Evolutionary conservation across 441 rosid genomes (phyloP), one percentile per base, ranked within the genome.

Genomic region (Kokia cookei): DNA sequence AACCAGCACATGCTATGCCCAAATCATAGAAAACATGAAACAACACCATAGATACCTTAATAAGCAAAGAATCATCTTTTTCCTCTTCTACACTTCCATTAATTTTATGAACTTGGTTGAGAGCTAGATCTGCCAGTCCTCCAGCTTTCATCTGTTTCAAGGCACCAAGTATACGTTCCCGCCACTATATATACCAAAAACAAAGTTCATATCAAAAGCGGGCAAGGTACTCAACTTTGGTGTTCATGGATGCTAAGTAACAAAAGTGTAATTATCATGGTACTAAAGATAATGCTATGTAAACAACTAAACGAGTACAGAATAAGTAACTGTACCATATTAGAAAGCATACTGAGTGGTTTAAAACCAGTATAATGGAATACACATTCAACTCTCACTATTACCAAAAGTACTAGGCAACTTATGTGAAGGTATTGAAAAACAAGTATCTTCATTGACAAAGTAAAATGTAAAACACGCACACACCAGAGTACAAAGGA

Each of bases 131-230:
- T 62, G 78, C 84, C 76, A 82, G 73, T 57, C 80, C 86, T 79
- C 91, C 96, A 75, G 81, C 81, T 78, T 93, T 85, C 89, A 94
- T 86, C 80, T 86, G 92, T 84, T 83, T 87, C 79, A 96, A 79
- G 74, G 95, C 95, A 80, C 87, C 86, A 55, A 79, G 79, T 82
- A 96, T 78, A 76, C 98, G 96, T 80, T 89, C 98, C 77, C 94
- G 88, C 99, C 99, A 96, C 99, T 94, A 77, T 69, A 87, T 65
- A 79, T 80, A 83, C 53, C 75, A 77, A 77, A 79, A 65, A 69
- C 6, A 17, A 37, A 53, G 29, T 65, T 54, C 73, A 65, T 66
- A 51, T 4, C 11, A 55, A 69, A 65, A 43, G 6, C 27, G 22
- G 13, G 11, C 37, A 47, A 37, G 70, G 51, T 37, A 70, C 13